Base-by-base conservation (phyloP, 179 eudicot species). In the Sideroxylon spinosum region DNA sequence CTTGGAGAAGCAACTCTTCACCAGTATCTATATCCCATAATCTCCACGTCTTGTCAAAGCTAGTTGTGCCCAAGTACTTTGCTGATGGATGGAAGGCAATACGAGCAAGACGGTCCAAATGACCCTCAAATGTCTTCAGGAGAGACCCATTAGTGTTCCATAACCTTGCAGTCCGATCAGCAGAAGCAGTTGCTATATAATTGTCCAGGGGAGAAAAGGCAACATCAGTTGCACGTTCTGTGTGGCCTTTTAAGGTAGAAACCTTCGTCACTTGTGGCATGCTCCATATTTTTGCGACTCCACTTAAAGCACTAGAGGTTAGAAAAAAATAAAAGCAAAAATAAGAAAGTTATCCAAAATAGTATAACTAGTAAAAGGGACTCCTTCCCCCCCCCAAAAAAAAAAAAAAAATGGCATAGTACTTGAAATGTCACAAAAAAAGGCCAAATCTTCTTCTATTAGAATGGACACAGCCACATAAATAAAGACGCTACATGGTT, bases 21-120 rank as follows among this genome's bases (percentile, higher is more conserved):
- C 97, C 96, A 68, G 85, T 87, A 79, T 89, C 94, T 44, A 92
- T 80, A 87, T 95, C 95, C 99, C 99, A 93, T 73, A 93, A 80
- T 74, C 99, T 92, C 98, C 99, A 93, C 25, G 98, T 95, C 84
- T 91, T 91, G 87, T 95, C 99, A 86, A 86, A 95, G 88, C 99
- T 90, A 73, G 99, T 79, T n/a, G 99, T 95, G 46, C 95, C 99
- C 87, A 95, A 82, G 85, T 91, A 92, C 76, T 91, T 95, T n/a
- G 98, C 98, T 9, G 94, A 87, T 61, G 99, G 99, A 82, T 95
- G 99, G 76, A 93, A 95, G 29, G 90, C 89, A 82, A 92, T 85
- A 26, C 99, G 93, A 80, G 92, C 98, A 52, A 95, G 89, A 29
- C 99, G 99, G 20, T 92, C 95, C 81, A 95, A 78, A 85, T 95